phyloP scores from a whole-genome alignment of 1,284 basidiomycete species.

The Psilocybe mexicana region DNA sequence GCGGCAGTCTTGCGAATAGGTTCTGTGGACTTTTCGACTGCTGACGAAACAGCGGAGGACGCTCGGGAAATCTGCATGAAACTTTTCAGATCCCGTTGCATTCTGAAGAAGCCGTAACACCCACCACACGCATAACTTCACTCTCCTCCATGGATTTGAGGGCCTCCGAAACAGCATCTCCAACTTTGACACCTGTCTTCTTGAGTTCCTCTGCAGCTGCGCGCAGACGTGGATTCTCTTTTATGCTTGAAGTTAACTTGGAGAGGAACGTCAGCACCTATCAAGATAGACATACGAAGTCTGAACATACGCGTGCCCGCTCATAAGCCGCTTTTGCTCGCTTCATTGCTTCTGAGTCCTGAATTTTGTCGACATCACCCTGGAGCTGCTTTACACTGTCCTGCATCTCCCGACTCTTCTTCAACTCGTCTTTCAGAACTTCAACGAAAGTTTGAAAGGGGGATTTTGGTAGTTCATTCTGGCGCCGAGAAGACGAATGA shows the following conservation, averaged over 20 bases:
- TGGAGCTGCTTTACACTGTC: constrained; percentile 97
- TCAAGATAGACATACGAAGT: constrained; percentile 11
- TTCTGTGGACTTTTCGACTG: constrained; percentile 83
- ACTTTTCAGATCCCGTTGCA: not conserved
- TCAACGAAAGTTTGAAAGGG: constrained; percentile 97
- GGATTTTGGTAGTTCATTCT: constrained; percentile 77
- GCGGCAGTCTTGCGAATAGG: constrained; percentile 95
- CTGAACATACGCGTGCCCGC: constrained; percentile 77
- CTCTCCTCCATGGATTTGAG: constrained; percentile 93
- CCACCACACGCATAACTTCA: constrained; percentile 83
- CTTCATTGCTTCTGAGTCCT: constrained; percentile 97
- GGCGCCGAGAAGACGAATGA: constrained; percentile 64
- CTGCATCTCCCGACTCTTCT: constrained; percentile 93
- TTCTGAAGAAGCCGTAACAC: constrained; percentile 26
- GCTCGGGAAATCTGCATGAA: constrained; percentile 70
- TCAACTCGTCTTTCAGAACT: constrained; percentile 88
- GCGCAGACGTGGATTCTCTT: constrained; percentile 92
- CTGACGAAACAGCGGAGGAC: constrained; percentile 75
- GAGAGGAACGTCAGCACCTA: constrained; percentile 10
- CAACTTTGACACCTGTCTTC: constrained; percentile 88
- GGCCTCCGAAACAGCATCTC: constrained; percentile 91
- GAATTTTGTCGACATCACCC: constrained; percentile 96
- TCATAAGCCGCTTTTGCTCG: constrained; percentile 90
- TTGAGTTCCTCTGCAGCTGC: constrained; percentile 91
- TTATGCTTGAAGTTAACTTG: constrained; percentile 90